phyloP scores from a whole-genome alignment of 768 basidiomycete genomes.

The Lactarius evosmus region DNA sequence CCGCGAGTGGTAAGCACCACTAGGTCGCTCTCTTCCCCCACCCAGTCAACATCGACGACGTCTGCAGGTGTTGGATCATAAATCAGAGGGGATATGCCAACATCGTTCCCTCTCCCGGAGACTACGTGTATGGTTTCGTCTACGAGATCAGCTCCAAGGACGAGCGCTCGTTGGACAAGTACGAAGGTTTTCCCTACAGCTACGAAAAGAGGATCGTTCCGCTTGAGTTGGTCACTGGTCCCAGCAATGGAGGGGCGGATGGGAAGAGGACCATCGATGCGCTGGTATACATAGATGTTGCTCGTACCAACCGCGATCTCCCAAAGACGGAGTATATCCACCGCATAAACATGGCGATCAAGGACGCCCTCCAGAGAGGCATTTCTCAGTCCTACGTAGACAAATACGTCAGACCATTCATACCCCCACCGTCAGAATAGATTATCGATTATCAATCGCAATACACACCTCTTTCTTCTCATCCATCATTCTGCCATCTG shows the following conservation, averaged over 20 bases:
- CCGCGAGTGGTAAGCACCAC: conserved; percentile 14
- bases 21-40: neutral
- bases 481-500: neutral
- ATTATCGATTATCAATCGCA: neutral
- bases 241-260: neutral
- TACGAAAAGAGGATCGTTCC: conserved; percentile 18
- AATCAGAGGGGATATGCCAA: conserved; percentile 17
- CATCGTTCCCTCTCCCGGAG: conserved; percentile 13
- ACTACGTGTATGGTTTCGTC: conserved; percentile 17
- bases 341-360: conserved; percentile 19
- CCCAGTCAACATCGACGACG: neutral
- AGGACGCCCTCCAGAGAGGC: conserved; percentile 15
- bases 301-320: conserved; percentile 5
- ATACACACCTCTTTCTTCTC: neutral
- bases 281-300: conserved; percentile 17
- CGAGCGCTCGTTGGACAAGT: conserved; percentile 12
- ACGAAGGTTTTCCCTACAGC: neutral
- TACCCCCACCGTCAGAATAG: conserved; percentile 18
- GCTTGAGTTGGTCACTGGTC: neutral
- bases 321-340: conserved; percentile 25
- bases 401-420: conserved; percentile 22
- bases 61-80: conserved; percentile 24
- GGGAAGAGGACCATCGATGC: conserved; percentile 4
- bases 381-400: conserved; percentile 18
- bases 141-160: conserved; percentile 16